phyloP scores from a whole-genome alignment of 129 eudicot genomes.

The Daucus carota region DH1_v3.0 NC_030385.2:29423001-29423500 shows the following conservation, averaged over 20 bases:
- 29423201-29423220: neutral
- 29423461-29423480: conserved; percentile 16
- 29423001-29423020: neutral
- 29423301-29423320: conserved; percentile 50
- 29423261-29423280: conserved; percentile 19
- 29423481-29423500: conserved; percentile 19
- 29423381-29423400: neutral
- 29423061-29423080: neutral
- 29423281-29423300: conserved; percentile 44
- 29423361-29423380: conserved; percentile 24
- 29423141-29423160: neutral
- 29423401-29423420: neutral
- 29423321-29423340: conserved; percentile 35
- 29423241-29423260: conserved; percentile 16
- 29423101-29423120: neutral
- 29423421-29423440: no score
- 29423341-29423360: conserved; percentile 29
- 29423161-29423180: neutral
- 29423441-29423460: no score
- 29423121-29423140: neutral
- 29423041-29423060: neutral
- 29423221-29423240: neutral
- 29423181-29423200: neutral
- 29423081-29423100: neutral
- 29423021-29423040: neutral